Percentiles rank a stretch among this genome's conserved stretches.
Conservation (phyloP, 2,329 filamentous ascomycete species). For the Camillea tinctor region DNA sequence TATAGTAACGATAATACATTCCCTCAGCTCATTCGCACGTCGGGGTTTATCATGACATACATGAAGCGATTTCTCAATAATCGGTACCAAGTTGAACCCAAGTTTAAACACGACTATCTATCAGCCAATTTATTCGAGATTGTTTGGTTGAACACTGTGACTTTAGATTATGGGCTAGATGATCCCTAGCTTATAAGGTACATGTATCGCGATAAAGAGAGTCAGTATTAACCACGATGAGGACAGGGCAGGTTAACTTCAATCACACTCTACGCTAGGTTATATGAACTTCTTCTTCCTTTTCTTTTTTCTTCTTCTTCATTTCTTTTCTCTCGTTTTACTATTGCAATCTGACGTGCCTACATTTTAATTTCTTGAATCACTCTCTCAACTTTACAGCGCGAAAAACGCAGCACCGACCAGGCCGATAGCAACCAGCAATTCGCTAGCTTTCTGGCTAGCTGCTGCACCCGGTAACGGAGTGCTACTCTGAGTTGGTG, state of each 20-base stretch:
- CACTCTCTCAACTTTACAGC: slow-evolving; percentile 14
- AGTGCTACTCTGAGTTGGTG: slow-evolving; percentile 15
- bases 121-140: background rate
- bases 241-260: too few species aligned
- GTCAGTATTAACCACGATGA: too few species aligned
- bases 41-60: too few species aligned
- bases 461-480: slow-evolving; percentile 17
- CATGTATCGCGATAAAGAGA: too few species aligned
- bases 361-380: background rate
- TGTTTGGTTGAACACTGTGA: too few species aligned
- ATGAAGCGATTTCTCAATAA: background rate
- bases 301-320: too few species aligned
- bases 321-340: background rate
- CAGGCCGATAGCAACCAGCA: slow-evolving; percentile 22
- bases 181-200: too few species aligned
- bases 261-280: too few species aligned
- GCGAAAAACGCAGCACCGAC: slow-evolving; percentile 24
- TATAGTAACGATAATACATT: background rate
- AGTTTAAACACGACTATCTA: background rate
- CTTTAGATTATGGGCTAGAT: too few species aligned
- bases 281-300: background rate
- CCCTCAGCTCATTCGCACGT: too few species aligned
- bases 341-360: background rate
- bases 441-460: slow-evolving; percentile 20
- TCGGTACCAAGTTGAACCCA: background rate